These are phyloP conservation scores for Cystobasidium tubakii DNA, from an alignment of 768 basidiomycete genomes.

Conservation along the genomic window DNA sequence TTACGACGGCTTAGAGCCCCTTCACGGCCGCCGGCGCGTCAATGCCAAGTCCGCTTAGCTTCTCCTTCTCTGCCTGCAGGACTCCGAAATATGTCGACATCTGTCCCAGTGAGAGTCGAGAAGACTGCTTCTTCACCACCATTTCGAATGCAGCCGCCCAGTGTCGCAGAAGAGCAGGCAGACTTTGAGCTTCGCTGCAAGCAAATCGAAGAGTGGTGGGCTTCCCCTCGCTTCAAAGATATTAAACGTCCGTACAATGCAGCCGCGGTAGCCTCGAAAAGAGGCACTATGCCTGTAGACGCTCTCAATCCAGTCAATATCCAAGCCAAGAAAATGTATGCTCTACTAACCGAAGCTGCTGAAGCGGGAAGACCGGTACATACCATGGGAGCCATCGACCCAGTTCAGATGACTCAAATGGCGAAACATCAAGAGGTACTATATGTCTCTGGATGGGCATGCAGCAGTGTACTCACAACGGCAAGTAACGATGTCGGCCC, in stretches of 20 bases:
- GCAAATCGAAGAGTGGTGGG: conserved; percentile 67
- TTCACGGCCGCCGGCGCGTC: background rate
- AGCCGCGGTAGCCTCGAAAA: conserved; percentile 74
- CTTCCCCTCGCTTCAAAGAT: conserved; percentile 63
- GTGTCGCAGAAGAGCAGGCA: conserved; percentile 42
- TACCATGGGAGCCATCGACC: conserved; percentile 89
- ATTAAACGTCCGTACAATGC: conserved; percentile 76
- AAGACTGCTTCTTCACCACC: conserved; percentile 32
- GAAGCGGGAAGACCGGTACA: conserved; percentile 66
- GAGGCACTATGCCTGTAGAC: conserved; percentile 73
- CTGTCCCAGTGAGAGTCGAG: background rate
- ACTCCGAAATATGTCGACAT: background rate
- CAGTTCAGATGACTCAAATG: conserved; percentile 92
- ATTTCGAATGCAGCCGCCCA: conserved; percentile 43
- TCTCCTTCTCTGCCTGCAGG: background rate
- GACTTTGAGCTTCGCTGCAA: conserved; percentile 45
- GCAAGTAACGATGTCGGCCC: conserved; percentile 87
- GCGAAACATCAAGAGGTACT: conserved; percentile 75
- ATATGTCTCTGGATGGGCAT: conserved; percentile 86
- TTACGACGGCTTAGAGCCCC: background rate
- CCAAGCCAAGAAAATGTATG: conserved; percentile 80
- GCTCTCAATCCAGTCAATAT: conserved; percentile 65
- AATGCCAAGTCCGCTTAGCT: background rate
- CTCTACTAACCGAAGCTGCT: conserved; percentile 60
- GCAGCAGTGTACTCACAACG: conserved; percentile 77